These are phyloP conservation scores for Microascus cirrosus DNA, from an alignment of 2,329 filamentous ascomycete genomes.

Conservation along the genomic window DNA sequence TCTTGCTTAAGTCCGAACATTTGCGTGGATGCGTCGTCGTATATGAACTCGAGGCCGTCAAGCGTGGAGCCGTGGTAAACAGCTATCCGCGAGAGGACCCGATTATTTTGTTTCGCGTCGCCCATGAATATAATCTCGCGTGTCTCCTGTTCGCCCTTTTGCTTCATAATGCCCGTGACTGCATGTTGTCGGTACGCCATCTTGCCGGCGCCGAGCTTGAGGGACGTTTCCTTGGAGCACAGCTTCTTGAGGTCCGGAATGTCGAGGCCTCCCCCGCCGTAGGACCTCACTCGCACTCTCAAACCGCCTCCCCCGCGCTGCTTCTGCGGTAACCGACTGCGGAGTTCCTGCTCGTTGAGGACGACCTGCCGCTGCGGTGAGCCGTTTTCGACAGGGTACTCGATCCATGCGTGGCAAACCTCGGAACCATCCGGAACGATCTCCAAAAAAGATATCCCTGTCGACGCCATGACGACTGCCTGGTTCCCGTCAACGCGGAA, in stretches of 20 bases:
- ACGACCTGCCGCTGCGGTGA: constrained; percentile 59
- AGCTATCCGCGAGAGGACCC: constrained; percentile 63
- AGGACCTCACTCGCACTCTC: constrained; percentile 57
- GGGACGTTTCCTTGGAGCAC: constrained; percentile 56
- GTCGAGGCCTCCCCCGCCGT: constrained; percentile 60
- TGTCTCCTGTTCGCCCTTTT: constrained; percentile 49
- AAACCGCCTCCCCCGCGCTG: constrained; percentile 44
- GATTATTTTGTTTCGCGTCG: constrained; percentile 27
- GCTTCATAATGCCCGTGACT: constrained; percentile 60
- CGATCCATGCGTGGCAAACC: constrained; percentile 69
- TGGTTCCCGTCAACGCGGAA: constrained; percentile 74
- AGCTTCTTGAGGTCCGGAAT: constrained; percentile 68
- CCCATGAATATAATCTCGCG: constrained; percentile 61
- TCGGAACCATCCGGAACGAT: constrained; percentile 72
- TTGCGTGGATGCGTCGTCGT: constrained; percentile 76
- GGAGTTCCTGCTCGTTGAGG: constrained; percentile 65
- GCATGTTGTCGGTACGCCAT: constrained; percentile 60
- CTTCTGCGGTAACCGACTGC: constrained; percentile 57
- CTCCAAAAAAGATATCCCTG: constrained; percentile 78
- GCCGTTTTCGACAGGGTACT: constrained; percentile 57
- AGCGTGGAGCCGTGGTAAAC: constrained; percentile 68
- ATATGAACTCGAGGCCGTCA: constrained; percentile 84
- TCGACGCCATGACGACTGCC: constrained; percentile 65
- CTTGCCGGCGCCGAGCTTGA: constrained; percentile 63
- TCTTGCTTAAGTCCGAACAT: constrained; percentile 69